A percentile compares a stretch with the other conserved stretches of the same genome.
These are phyloP conservation scores for Bruguiera sexangula DNA, from an alignment of 345 rosid genomes.

Conservation along the genomic window DNA sequence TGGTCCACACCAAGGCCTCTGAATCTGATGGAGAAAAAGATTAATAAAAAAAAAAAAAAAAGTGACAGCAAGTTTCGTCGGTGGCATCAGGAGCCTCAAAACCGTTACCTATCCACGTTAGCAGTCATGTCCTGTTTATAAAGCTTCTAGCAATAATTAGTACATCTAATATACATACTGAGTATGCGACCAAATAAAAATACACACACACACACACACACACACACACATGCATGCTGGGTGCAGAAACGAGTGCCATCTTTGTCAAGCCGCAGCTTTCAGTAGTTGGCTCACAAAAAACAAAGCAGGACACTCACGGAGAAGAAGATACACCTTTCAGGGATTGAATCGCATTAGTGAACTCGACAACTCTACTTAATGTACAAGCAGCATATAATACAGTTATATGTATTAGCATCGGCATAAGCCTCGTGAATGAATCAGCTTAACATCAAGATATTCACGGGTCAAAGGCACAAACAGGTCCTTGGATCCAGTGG, in stretches of 20 bases:
- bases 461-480: constrained; percentile 28
- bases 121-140: neutral
- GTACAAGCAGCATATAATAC: neutral
- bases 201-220: no score
- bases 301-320: neutral
- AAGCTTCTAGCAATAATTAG: neutral
- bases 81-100: no score
- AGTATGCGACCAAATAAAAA: neutral
- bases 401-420: constrained; percentile 18
- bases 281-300: neutral
- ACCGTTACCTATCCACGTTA: neutral
- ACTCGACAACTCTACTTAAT: constrained; percentile 27
- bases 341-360: constrained; percentile 19
- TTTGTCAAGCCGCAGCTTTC: neutral
- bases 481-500: constrained; percentile 37
- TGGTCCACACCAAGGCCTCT: no score
- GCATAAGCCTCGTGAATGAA: constrained; percentile 30
- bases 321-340: neutral
- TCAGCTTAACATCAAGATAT: neutral
- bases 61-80: no score
- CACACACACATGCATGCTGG: neutral
- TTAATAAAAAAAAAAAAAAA: no score
- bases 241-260: neutral
- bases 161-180: neutral
- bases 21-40: no score